Percentiles rank a stretch among this genome's conserved stretches.
phyloP scores from a whole-genome alignment of 257 asterid genomes.

The Solanum habrochaites region DNA sequence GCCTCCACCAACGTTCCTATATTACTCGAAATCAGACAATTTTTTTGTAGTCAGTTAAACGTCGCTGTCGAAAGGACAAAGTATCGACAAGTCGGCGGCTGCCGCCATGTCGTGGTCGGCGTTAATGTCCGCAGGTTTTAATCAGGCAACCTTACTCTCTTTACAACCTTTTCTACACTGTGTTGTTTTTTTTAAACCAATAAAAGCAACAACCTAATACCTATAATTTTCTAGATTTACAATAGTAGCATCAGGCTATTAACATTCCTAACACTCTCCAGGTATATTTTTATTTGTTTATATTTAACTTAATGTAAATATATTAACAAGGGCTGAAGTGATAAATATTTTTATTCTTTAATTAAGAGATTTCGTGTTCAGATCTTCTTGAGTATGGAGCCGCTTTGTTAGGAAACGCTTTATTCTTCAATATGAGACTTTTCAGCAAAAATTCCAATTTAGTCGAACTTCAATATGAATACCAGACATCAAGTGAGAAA shows the following conservation, averaged over 20 bases:
- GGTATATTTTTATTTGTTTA: too few species aligned
- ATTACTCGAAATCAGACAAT: not conserved
- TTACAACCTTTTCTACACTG: not conserved
- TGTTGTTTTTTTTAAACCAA: not conserved
- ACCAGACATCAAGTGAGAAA: fast-evolving
- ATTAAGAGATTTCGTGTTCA: too few species aligned
- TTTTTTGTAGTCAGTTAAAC: constrained; percentile 8
- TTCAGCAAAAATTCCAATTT: too few species aligned
- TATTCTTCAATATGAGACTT: fast-evolving
- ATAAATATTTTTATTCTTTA: fast-evolving
- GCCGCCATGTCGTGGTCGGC: constrained; percentile 34
- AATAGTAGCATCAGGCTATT: not conserved
- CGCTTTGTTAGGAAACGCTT: fast-evolving
- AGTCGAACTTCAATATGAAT: too few species aligned
- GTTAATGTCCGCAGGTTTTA: constrained; percentile 10
- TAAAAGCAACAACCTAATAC: not conserved
- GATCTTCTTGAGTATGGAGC: fast-evolving
- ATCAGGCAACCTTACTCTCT: not conserved
- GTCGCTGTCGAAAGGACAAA: constrained; percentile 33
- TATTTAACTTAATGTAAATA: too few species aligned
- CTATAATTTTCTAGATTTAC: not conserved
- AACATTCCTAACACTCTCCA: not conserved
- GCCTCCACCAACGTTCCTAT: constrained; percentile 23
- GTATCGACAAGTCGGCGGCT: constrained; percentile 54
- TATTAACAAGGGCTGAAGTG: too few species aligned